A percentile compares a stretch with the other conserved stretches of the same genome.
These are phyloP conservation scores for Staphylotrichum longicolle DNA, from an alignment of 495 filamentous ascomycete species.

Conservation along the genomic window DNA sequence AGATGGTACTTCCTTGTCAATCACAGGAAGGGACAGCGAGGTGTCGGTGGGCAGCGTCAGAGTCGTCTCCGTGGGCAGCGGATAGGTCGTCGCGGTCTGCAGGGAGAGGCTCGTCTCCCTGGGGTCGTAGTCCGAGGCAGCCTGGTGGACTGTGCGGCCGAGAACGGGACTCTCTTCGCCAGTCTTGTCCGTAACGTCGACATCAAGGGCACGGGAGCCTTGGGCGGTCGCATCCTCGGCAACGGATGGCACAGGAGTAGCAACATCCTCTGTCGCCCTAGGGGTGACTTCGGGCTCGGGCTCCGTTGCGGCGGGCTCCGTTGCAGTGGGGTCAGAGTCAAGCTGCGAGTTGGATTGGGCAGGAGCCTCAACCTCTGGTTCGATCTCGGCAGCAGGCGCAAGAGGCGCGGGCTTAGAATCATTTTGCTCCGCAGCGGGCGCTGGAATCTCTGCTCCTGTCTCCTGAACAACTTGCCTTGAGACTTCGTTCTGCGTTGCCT, in stretches of 20 bases:
- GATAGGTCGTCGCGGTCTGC: constrained; percentile 17
- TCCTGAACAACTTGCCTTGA: not conserved
- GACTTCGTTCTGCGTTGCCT: not conserved
- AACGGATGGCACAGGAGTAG: not conserved
- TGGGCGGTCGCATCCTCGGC: not conserved
- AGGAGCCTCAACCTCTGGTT: not conserved
- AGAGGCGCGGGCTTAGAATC: not conserved
- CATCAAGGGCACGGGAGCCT: not conserved
- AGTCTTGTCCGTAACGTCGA: not conserved
- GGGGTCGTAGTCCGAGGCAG: constrained; percentile 12
- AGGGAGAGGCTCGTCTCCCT: constrained; percentile 18
- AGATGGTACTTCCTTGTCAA: not conserved
- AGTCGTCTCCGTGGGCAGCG: constrained; percentile 20
- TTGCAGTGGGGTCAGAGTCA: not conserved
- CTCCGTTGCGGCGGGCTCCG: not conserved
- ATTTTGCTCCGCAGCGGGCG: not conserved
- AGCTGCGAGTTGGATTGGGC: constrained; percentile 15
- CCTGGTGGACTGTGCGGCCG: not conserved
- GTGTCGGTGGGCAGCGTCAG: constrained; percentile 19
- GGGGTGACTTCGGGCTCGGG: not conserved
- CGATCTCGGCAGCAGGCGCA: not conserved
- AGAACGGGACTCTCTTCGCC: constrained; percentile 11
- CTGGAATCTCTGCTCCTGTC: not conserved
- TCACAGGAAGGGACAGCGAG: constrained; percentile 9
- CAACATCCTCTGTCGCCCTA: not conserved